Conservation (phyloP, 2,329 filamentous ascomycete genomes). For the Botryotinia narcissicola region DNA sequence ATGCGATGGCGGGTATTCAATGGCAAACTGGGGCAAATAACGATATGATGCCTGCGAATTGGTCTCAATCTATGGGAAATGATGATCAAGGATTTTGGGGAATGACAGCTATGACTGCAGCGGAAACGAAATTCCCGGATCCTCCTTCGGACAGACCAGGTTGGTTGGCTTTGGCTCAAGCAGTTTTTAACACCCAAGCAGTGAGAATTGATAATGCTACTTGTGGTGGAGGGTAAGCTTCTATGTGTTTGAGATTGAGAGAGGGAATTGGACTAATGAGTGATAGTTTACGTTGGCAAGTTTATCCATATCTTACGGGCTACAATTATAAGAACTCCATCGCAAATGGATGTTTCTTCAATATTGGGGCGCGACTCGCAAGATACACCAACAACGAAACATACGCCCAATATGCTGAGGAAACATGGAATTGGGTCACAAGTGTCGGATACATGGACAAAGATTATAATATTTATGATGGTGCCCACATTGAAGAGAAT, state of each 20-base stretch:
- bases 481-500: constrained; percentile 45
- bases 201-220: constrained; percentile 69
- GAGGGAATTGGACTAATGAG: constrained; percentile 20
- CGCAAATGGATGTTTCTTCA: constrained; percentile 67
- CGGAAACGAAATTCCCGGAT: constrained; percentile 72
- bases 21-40: constrained; percentile 55
- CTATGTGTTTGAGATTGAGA: background rate
- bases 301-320: constrained; percentile 59
- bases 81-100: constrained; percentile 67
- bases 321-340: constrained; percentile 66
- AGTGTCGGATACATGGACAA: constrained; percentile 56
- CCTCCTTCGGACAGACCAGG: constrained; percentile 60
- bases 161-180: constrained; percentile 77
- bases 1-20: constrained; percentile 53
- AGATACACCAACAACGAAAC: constrained; percentile 76
- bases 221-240: constrained; percentile 54
- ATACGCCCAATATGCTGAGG: constrained; percentile 73
- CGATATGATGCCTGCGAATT: constrained; percentile 56
- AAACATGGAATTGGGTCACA: constrained; percentile 64
- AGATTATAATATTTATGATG: constrained; percentile 57
- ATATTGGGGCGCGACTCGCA: constrained; percentile 67
- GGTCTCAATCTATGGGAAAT: constrained; percentile 40
- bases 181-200: constrained; percentile 76
- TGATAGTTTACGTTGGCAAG: constrained; percentile 70
- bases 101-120: constrained; percentile 75